Base-by-base conservation (phyloP, 805 yeast genomes). In the Scheffersomyces amazonensis region DNA sequence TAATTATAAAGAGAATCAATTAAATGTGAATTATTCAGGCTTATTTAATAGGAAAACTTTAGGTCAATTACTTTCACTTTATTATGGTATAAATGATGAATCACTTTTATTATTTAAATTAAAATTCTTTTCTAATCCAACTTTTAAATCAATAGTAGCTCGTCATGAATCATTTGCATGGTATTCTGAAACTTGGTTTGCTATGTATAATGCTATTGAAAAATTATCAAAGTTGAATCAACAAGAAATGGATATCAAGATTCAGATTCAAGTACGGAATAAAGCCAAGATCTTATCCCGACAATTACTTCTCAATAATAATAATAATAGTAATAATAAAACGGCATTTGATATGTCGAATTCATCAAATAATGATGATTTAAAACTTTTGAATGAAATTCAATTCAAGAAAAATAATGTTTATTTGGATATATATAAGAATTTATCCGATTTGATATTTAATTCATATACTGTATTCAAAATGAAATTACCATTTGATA, bases 71-170 rank as follows among this genome's bases (percentile, higher is more conserved):
- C 60, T 76, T 21, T 74, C 80, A 30, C 54, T 83, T 4, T 84
- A 81, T 56, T 84, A 83, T 57, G 76, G 82, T 5, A 52, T 80
- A 27, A 75, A 75, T 50, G 91, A 84, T 58, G 91, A 84, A 57
- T 54, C 79, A 16, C 62, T 74, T 21, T 61, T 83, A 13, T 59
- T 82, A 23, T 78, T 66, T 61, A 81, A 81, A 49, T 47, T 80
- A 18, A 72, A 75, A n/a, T 52, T 78, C 2, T 55, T 75, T 23
- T 53, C 63, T 5, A 69, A 72, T 37, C 46, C 64, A 2, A 42
- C 60, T 5, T 51, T 66, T 28, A 64, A 65, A 35, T 40, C 52
- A 11, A 46, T 74, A 35, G 79, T 76, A 4, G 57, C 62, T 3
- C 69, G 70, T 49, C 87, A 84, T 54, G 87, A 81, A 56, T 66